Evolutionary conservation across 768 basidiomycete genomes (phyloP), one percentile per base, ranked within the genome.

Genomic region (Porpolomopsis calyptriformis): DNA sequence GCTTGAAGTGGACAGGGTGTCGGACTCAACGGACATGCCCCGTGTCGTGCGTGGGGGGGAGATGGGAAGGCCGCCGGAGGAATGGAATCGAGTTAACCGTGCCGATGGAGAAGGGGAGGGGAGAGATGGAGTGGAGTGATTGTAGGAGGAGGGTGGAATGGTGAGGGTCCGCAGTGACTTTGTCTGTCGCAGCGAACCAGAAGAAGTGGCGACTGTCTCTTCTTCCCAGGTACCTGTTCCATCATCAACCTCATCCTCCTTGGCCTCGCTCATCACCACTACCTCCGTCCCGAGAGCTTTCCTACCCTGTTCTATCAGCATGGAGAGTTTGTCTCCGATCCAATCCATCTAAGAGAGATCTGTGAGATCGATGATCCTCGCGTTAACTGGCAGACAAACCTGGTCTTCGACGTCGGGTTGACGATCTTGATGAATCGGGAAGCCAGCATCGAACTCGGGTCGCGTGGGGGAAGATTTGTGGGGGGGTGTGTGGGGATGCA

Each of bases 161-260:
- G 52, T 45, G 54, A 62, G 52, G 31, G 51, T 56, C 9, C 51
- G 49, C 12, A 58, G 55, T 25, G 23, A n/a, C 19, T 48, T 44
- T 56, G 52, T 43, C 52, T 54, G 25, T 50, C 29, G 54, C 49
- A 37, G 29, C 3, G 57, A 68, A 52, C 49, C 62, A 47, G 50
- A 47, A 29, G 58, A 61, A 35, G 54, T 16, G 44, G 54, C 40
- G 52, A 60, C 47, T 49, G 11, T 71, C 35, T 83, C 81, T 45
- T 87, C 85, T 47, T 81, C 80, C 87, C 87, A 90, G 2, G 67
- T 71, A 6, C 76, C 84, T 5, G 69, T 71, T 1, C 83, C 86
- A 55, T 88, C 85, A 50, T 88, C 87, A 3, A 79, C 74, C 53
- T 80, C 80, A 48, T 87, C 85, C 52, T 85, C 83, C 46, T 78